Evolutionary conservation across 78 protist species (phyloP).

Genomic region (Cavenderia fasciculata): DNA sequence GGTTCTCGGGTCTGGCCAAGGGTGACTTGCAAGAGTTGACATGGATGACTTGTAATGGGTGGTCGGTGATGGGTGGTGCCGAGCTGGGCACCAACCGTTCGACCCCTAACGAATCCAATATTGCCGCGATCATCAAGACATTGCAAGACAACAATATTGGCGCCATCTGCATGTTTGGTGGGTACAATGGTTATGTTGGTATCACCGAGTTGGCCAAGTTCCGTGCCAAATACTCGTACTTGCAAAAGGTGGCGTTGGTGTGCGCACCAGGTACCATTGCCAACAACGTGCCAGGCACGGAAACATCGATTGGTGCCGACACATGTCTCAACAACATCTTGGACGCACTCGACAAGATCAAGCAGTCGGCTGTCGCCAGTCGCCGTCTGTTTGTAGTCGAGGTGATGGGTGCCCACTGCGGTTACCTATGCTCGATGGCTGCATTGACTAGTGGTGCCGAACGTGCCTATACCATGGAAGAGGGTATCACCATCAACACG

Average conservation of each 20-base stretch:
- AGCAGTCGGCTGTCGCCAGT: slow-evolving; percentile 83
- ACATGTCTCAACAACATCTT: slow-evolving; percentile 87
- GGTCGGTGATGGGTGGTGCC: slow-evolving; percentile 84
- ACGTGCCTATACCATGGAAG: slow-evolving; percentile 62
- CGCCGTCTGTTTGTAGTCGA: slow-evolving; percentile 87
- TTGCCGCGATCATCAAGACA: neutral
- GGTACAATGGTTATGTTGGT: slow-evolving; percentile 84
- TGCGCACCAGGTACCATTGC: slow-evolving; percentile 87
- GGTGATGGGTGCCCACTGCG: slow-evolving; percentile 84
- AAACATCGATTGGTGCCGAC: slow-evolving; percentile 79
- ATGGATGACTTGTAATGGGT: slow-evolving; percentile 81
- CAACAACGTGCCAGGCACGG: slow-evolving; percentile 89
- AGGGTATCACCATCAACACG: slow-evolving; percentile 24
- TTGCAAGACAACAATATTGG: slow-evolving; percentile 29
- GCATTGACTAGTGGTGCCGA: slow-evolving; percentile 81
- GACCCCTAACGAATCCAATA: slow-evolving; percentile 51
- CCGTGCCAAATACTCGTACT: neutral
- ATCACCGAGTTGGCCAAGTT: slow-evolving; percentile 36
- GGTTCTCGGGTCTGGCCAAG: slow-evolving; percentile 70
- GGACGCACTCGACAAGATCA: slow-evolving; percentile 76
- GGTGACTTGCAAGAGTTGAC: slow-evolving; percentile 40
- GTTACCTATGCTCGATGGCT: slow-evolving; percentile 69
- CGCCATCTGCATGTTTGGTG: slow-evolving; percentile 84
- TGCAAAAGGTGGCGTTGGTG: slow-evolving; percentile 45
- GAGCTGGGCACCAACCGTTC: slow-evolving; percentile 85